Evolutionary conservation across 768 basidiomycete genomes (phyloP).

Genomic region (Phanerochaete carnosa): DNA sequence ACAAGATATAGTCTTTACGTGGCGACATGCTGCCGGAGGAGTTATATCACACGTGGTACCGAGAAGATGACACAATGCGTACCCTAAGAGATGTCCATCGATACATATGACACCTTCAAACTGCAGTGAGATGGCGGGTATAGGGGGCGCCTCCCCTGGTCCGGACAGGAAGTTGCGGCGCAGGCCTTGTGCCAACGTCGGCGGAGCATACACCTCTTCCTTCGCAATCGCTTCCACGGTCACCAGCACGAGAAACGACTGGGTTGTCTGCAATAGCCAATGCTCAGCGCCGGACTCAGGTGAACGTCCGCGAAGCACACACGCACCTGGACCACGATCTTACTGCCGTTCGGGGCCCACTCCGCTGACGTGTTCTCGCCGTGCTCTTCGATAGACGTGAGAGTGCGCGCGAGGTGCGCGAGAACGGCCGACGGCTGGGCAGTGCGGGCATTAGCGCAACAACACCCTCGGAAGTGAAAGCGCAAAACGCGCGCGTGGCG

Average conservation of each 20-base stretch:
- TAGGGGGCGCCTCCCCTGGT: constrained; percentile 71
- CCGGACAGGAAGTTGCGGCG: constrained; percentile 73
- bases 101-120: constrained; percentile 82
- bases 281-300: neutral
- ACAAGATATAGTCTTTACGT: constrained; percentile 62
- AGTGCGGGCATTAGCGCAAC: neutral
- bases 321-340: constrained; percentile 77
- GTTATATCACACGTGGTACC: neutral
- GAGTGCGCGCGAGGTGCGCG: constrained; percentile 72
- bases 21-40: constrained; percentile 61
- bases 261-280: constrained; percentile 55
- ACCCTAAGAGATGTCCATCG: constrained; percentile 76
- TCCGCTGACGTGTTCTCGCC: constrained; percentile 72
- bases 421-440: constrained; percentile 66
- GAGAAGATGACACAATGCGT: constrained; percentile 6
- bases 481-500: neutral
- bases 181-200: constrained; percentile 46
- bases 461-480: neutral
- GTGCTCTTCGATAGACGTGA: constrained; percentile 74
- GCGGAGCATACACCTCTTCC: constrained; percentile 52
- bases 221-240: constrained; percentile 56
- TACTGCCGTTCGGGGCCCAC: constrained; percentile 82
- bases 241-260: constrained; percentile 76
- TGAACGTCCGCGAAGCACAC: neutral
- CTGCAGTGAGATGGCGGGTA: constrained; percentile 65